Evolutionary conservation across 768 basidiomycete species (phyloP).

Genomic region (Suillus fuscotomentosus): DNA sequence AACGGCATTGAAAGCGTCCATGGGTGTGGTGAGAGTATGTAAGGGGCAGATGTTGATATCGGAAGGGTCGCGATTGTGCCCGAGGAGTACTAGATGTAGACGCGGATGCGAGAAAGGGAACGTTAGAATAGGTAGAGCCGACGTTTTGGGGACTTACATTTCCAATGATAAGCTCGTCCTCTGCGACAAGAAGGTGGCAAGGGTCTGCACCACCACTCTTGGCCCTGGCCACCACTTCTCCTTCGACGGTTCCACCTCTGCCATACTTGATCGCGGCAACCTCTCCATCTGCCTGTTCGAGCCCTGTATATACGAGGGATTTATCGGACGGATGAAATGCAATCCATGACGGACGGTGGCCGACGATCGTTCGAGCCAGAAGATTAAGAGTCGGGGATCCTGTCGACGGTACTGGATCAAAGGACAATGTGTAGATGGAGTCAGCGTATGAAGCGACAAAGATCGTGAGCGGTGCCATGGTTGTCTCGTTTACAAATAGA

Average conservation of each 20-base stretch:
- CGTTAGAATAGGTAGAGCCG: not conserved
- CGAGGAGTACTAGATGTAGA: conserved; percentile 57
- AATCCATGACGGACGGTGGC: conserved; percentile 77
- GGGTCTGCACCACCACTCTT: conserved; percentile 59
- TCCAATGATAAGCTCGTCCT: conserved; percentile 59
- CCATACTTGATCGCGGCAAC: conserved; percentile 60
- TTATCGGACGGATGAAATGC: conserved; percentile 54
- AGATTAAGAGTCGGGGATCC: conserved; percentile 53
- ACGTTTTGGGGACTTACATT: conserved; percentile 55
- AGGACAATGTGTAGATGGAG: conserved; percentile 59
- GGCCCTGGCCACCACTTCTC: conserved; percentile 45
- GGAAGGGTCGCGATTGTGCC: conserved; percentile 60
- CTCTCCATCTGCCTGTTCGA: conserved; percentile 66
- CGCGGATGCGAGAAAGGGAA: not conserved
- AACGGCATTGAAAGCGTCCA: conserved; percentile 41
- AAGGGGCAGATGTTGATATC: conserved; percentile 46
- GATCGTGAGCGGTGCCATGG: conserved; percentile 36
- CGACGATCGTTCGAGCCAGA: conserved; percentile 45
- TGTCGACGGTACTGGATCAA: conserved; percentile 57
- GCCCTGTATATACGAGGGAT: conserved; percentile 60
- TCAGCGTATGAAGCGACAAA: conserved; percentile 66
- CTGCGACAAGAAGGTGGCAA: conserved; percentile 59
- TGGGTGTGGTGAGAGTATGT: conserved; percentile 35
- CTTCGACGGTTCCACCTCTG: conserved; percentile 35
- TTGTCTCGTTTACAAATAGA: not conserved